Percentiles rank a stretch among this genome's conserved stretches.
Conservation (phyloP, 495 filamentous ascomycete genomes). For the Acidomyces sp. region DNA sequence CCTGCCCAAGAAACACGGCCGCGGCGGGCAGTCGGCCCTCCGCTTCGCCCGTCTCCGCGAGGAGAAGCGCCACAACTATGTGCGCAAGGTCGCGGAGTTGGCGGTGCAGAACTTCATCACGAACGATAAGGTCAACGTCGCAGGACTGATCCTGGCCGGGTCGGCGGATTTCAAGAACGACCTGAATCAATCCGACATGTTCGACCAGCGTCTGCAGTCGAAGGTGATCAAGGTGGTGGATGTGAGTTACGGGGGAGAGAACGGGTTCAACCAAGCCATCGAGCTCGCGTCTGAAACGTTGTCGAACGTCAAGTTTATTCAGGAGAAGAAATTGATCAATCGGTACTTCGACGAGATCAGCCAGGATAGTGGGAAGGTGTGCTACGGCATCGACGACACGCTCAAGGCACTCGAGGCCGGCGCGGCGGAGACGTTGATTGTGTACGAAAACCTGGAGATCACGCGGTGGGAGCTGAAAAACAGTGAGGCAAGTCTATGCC, state of each 20-base stretch:
- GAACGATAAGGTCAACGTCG: constrained; percentile 93
- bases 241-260: constrained; percentile 96
- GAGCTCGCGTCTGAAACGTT: constrained; percentile 91
- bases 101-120: constrained; percentile 98
- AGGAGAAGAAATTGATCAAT: constrained; percentile 98
- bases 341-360: constrained; percentile 98
- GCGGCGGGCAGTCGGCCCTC: constrained; percentile 96
- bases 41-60: constrained; percentile 99
- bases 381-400: constrained; percentile 95
- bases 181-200: constrained; percentile 92
- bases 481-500: no score
- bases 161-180: constrained; percentile 99
- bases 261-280: constrained; percentile 98
- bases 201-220: constrained; percentile 73
- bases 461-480: constrained; percentile 82
- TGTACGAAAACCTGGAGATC: constrained; percentile 94
- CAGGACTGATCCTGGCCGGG: constrained; percentile 84
- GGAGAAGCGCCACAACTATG: constrained; percentile 99
- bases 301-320: constrained; percentile 98
- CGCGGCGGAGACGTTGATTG: constrained; percentile 85
- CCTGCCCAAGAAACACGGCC: constrained; percentile 97
- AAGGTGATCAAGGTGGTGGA: constrained; percentile 99
- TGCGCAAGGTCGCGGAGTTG: constrained; percentile 93
- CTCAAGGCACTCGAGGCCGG: constrained; percentile 94
- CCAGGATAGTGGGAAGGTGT: constrained; percentile 87